These are phyloP conservation scores for Solanum acaule DNA, from an alignment of 257 asterid genomes.

Conservation along the genomic window DNA sequence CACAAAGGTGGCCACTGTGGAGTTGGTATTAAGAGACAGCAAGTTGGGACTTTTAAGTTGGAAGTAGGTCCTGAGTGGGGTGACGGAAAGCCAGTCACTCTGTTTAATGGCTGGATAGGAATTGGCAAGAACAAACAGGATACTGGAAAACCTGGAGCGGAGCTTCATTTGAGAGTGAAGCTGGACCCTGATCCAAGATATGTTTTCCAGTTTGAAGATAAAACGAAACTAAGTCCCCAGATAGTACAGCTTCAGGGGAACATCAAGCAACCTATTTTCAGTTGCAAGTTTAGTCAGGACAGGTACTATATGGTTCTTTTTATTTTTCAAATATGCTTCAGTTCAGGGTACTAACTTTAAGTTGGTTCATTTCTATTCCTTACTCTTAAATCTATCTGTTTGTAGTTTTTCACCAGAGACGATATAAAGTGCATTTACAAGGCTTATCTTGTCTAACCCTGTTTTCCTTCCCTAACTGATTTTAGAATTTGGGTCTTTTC, in stretches of 20 bases:
- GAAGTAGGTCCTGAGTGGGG: constrained; percentile 90
- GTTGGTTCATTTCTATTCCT: not conserved
- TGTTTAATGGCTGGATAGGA: constrained; percentile 85
- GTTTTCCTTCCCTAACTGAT: not conserved
- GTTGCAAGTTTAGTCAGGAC: constrained; percentile 92
- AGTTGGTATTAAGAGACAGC: constrained; percentile 68
- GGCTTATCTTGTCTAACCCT: not conserved
- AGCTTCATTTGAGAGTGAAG: constrained; percentile 85
- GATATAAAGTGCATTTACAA: not conserved
- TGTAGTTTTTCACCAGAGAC: not conserved
- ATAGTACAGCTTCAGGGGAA: constrained; percentile 89
- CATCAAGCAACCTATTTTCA: constrained; percentile 80
- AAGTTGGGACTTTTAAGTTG: constrained; percentile 67
- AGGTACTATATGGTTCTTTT: constrained; percentile 29
- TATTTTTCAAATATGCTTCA: not conserved
- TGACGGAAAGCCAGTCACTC: constrained; percentile 69
- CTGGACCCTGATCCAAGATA: constrained; percentile 96
- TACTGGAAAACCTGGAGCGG: constrained; percentile 55
- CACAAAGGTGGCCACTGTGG: constrained; percentile 82
- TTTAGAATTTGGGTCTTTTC: not conserved
- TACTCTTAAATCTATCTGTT: not conserved
- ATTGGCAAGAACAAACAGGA: constrained; percentile 75
- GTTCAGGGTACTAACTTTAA: not conserved
- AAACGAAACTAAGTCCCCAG: constrained; percentile 75
- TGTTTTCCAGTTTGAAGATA: constrained; percentile 82